Percentiles rank a stretch among this genome's conserved stretches.
Evolutionary conservation across 2,329 filamentous ascomycete genomes (phyloP).

Genomic region (Elsinoe necatrix): DNA sequence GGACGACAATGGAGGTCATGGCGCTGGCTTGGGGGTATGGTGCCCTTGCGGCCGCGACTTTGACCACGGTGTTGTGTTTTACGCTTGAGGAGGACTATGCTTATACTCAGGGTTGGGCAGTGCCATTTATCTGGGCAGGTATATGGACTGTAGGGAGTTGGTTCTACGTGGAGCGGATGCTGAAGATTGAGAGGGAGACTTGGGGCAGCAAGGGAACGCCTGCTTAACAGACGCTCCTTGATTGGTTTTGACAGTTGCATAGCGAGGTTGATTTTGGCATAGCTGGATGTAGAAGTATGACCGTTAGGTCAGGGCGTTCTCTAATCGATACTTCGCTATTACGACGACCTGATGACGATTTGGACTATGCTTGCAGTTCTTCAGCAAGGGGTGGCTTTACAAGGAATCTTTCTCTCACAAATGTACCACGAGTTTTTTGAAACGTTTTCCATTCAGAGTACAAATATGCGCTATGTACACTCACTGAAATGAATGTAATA

Average conservation of each 20-base stretch:
- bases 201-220: slow-evolving; percentile 23
- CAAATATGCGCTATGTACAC: slow-evolving; percentile 12
- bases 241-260: not conserved
- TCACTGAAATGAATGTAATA: slow-evolving; percentile 12
- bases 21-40: slow-evolving; percentile 47
- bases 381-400: no score
- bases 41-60: slow-evolving; percentile 32
- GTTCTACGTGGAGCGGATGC: slow-evolving; percentile 35
- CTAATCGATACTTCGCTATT: no score
- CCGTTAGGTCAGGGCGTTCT: no score
- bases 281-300: not conserved
- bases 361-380: no score
- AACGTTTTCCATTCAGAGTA: slow-evolving; percentile 5
- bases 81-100: slow-evolving; percentile 40
- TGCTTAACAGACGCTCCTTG: not conserved
- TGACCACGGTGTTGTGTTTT: slow-evolving; percentile 40
- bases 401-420: no score
- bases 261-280: not conserved
- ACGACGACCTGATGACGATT: no score
- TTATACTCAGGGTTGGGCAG: slow-evolving; percentile 43
- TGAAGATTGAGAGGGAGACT: slow-evolving; percentile 28
- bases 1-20: slow-evolving; percentile 44
- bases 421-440: no score
- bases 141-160: slow-evolving; percentile 40
- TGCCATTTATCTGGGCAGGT: slow-evolving; percentile 44